Percentiles rank a stretch among this genome's conserved stretches.
These are phyloP conservation scores for Kodamaea sp. DNA, from an alignment of 1,139 yeast genomes.

Conservation along the genomic window DNA sequence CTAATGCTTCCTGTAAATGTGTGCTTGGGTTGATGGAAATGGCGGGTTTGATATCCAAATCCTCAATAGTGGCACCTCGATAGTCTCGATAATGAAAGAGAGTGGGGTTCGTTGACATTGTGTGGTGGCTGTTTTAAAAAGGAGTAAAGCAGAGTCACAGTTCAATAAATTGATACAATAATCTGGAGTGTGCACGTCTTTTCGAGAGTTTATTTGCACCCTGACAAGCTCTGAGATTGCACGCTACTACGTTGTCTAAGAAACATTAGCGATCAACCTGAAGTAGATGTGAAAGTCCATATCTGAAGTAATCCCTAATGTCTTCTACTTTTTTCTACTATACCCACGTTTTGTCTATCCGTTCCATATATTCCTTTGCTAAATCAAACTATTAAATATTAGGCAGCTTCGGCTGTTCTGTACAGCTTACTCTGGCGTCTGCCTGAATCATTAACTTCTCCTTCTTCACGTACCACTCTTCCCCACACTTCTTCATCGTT, in stretches of 20 bases:
- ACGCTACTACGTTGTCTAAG: too few relatives aligned
- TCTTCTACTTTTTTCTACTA: too few relatives aligned
- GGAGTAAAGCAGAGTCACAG: too few relatives aligned
- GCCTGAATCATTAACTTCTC: slow-evolving; percentile 31
- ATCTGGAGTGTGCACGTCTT: too few relatives aligned
- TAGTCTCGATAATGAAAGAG: slow-evolving; percentile 41
- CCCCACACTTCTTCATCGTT: slow-evolving; percentile 85
- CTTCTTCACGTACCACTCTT: slow-evolving; percentile 45
- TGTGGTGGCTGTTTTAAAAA: neutral
- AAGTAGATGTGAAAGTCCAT: too few relatives aligned
- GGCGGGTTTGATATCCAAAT: slow-evolving; percentile 63
- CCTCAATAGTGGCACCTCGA: slow-evolving; percentile 61
- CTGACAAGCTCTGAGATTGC: too few relatives aligned
- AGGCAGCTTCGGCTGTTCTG: slow-evolving; percentile 50
- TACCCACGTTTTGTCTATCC: too few relatives aligned
- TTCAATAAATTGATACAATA: too few relatives aligned
- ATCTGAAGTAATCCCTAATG: too few relatives aligned
- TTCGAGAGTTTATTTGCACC: too few relatives aligned
- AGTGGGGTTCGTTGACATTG: slow-evolving; percentile 6
- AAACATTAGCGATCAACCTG: too few relatives aligned
- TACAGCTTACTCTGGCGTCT: slow-evolving; percentile 27
- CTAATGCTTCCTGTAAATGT: slow-evolving; percentile 47
- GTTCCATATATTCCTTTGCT: too few relatives aligned
- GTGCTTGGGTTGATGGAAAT: slow-evolving; percentile 56
- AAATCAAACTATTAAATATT: slow-evolving; percentile 7